Evolutionary conservation across 2,329 filamentous ascomycete species (phyloP).

Genomic region (Alternaria gansuensis): DNA sequence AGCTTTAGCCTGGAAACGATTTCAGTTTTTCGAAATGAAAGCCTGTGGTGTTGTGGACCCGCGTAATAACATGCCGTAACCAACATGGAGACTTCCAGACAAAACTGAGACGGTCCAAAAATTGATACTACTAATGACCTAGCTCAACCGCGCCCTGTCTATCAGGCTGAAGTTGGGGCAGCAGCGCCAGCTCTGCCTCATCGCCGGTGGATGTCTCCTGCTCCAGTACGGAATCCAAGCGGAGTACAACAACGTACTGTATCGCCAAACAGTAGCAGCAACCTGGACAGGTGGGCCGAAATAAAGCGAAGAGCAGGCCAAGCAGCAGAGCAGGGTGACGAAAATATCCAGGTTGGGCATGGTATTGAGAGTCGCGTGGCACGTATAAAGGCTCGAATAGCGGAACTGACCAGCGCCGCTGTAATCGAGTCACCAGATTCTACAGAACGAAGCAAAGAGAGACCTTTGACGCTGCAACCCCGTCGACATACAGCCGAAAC

Average conservation of each 20-base stretch:
- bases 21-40: neutral
- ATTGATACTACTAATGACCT: neutral
- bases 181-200: neutral
- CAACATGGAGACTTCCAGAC: neutral
- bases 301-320: neutral
- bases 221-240: neutral
- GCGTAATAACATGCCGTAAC: neutral
- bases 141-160: neutral
- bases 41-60: neutral
- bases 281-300: neutral
- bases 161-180: constrained; percentile 1
- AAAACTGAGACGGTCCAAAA: neutral
- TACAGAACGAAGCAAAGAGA: neutral
- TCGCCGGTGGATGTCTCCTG: neutral
- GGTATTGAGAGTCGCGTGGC: neutral
- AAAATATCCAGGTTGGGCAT: neutral
- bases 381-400: neutral
- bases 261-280: neutral
- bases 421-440: neutral
- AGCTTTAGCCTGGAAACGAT: neutral
- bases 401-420: neutral
- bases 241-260: neutral
- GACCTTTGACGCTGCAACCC: neutral
- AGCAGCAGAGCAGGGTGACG: neutral
- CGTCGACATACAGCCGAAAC: neutral